Conservation (phyloP, 495 filamentous ascomycete species). For the Trichocladium uniseriatum region DNA sequence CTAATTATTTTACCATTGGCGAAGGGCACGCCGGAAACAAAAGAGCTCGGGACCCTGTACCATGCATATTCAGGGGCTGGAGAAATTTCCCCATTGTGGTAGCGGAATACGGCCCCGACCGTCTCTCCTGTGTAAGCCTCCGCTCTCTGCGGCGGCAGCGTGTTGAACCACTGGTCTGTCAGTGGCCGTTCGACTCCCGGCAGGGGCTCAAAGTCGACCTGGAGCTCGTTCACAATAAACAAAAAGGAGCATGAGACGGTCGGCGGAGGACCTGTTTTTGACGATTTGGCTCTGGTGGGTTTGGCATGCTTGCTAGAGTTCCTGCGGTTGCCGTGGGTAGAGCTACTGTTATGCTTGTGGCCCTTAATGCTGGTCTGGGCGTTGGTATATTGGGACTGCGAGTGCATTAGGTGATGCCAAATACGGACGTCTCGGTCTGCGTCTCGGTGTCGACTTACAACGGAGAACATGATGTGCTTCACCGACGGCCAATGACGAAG, state of each 20-base stretch:
- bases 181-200: neutral
- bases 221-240: constrained; percentile 30
- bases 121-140: constrained; percentile 13
- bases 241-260: constrained; percentile 15
- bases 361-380: neutral
- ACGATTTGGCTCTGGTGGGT: neutral
- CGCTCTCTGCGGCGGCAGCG: constrained; percentile 15
- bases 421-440: too few relatives aligned
- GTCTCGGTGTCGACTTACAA: too few relatives aligned
- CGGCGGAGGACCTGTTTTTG: neutral
- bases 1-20: too few relatives aligned
- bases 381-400: neutral
- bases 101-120: constrained; percentile 21
- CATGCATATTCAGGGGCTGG: constrained; percentile 16
- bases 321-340: neutral
- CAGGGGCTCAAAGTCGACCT: constrained; percentile 5
- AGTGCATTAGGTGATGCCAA: too few relatives aligned
- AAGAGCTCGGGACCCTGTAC: neutral
- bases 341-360: neutral
- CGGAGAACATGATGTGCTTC: neutral
- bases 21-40: too few relatives aligned
- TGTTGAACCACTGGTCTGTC: constrained; percentile 22
- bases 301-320: constrained; percentile 2
- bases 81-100: constrained; percentile 13
- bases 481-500: neutral